These are phyloP conservation scores for Dinochytrium kinnereticum DNA, from an alignment of 371 early-diverging fungal genomes.

Conservation along the genomic window DNA sequence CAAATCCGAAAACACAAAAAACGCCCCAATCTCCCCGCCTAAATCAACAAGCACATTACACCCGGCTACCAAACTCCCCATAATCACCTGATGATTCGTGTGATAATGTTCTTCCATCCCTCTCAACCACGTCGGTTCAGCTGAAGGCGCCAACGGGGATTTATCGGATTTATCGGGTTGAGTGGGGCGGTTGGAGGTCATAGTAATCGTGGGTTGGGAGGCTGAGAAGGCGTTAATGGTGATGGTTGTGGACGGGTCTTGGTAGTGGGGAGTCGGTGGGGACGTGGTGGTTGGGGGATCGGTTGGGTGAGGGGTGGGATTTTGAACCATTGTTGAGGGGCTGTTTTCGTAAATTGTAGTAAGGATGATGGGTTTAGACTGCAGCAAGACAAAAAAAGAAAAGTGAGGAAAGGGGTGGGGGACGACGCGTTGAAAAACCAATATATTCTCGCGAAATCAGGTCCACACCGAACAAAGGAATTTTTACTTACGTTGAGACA, in stretches of 20 bases:
- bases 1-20: conserved; percentile 43
- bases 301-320: neutral
- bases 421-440: no score
- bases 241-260: neutral
- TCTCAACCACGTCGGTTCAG: no score
- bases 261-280: neutral
- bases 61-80: conserved; percentile 35
- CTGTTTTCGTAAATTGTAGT: neutral
- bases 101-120: conserved; percentile 7
- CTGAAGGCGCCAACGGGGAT: no score
- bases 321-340: neutral
- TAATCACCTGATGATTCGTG: conserved; percentile 24
- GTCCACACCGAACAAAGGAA: neutral
- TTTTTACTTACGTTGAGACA: conserved; percentile 4
- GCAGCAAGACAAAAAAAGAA: neutral
- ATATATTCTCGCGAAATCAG: neutral
- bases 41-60: conserved; percentile 34
- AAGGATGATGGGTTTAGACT: neutral
- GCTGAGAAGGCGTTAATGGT: neutral
- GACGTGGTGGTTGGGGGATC: neutral
- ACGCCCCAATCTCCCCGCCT: conserved; percentile 31
- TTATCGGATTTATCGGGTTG: neutral
- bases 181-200: neutral
- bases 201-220: no score
- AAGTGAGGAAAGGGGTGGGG: neutral